phyloP scores from a whole-genome alignment of 2,329 filamentous ascomycete species.

The Whalleya microplaca region DNA sequence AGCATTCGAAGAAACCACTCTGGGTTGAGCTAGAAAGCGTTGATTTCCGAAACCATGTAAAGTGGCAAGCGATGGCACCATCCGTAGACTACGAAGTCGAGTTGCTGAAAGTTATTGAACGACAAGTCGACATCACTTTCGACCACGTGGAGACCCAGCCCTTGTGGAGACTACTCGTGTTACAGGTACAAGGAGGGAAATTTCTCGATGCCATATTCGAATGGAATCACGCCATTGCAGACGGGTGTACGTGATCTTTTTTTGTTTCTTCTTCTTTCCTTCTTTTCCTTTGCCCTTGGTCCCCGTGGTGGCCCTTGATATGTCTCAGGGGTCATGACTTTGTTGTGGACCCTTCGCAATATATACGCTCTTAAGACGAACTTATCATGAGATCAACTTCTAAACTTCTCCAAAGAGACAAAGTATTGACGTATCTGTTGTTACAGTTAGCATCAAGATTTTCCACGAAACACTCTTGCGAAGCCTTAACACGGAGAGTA shows the following conservation, averaged over 20 bases:
- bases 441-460: slow-evolving; percentile 14
- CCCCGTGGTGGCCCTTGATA: too few relatives aligned
- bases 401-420: not conserved
- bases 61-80: slow-evolving; percentile 12
- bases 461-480: slow-evolving; percentile 19
- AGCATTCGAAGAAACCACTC: slow-evolving; percentile 16
- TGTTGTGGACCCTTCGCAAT: too few relatives aligned
- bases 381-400: too few relatives aligned
- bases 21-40: slow-evolving; percentile 19
- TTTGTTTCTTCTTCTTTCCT: too few relatives aligned
- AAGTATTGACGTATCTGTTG: not conserved
- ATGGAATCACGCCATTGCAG: slow-evolving; percentile 17
- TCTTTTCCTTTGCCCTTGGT: too few relatives aligned
- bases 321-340: too few relatives aligned
- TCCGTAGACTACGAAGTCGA: slow-evolving; percentile 13
- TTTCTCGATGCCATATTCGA: slow-evolving; percentile 21
- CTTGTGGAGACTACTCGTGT: slow-evolving; percentile 11
- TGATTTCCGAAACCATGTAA: slow-evolving; percentile 18
- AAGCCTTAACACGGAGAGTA: slow-evolving; percentile 7
- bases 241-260: slow-evolving; percentile 13
- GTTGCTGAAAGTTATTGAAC: not conserved
- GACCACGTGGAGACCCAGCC: slow-evolving; percentile 8
- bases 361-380: not conserved
- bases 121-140: slow-evolving; percentile 13
- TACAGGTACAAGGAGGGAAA: slow-evolving; percentile 1